A percentile compares a stretch with the other conserved stretches of the same genome.
phyloP scores from a whole-genome alignment of 805 yeast genomes.

The Phaffomyces opuntiae region DNA sequence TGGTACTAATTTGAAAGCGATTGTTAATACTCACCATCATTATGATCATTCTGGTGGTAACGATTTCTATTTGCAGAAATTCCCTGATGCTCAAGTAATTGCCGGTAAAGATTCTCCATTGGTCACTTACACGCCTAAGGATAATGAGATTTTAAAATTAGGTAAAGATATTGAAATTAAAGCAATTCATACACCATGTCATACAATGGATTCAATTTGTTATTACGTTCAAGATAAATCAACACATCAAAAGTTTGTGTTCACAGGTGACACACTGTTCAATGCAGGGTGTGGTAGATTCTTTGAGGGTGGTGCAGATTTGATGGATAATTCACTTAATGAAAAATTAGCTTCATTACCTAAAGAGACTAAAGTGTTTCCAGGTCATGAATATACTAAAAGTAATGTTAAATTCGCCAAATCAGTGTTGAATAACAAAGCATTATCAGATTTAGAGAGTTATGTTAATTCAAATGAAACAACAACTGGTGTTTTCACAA shows the following conservation, averaged over 20 bases:
- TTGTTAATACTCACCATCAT: conserved; percentile 96
- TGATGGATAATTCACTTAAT: conserved; percentile 73
- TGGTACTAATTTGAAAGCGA: conserved; percentile 42
- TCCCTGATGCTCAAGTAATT: conserved; percentile 53
- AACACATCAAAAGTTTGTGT: conserved; percentile 65
- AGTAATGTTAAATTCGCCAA: conserved; percentile 75
- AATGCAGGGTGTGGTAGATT: conserved; percentile 95
- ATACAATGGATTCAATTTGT: conserved; percentile 93
- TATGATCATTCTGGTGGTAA: conserved; percentile 94
- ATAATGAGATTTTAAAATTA: conserved; percentile 51
- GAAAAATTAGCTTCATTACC: conserved; percentile 55
- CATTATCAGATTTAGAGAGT: conserved; percentile 46
- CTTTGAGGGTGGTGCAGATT: conserved; percentile 80
- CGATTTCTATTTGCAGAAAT: conserved; percentile 24
- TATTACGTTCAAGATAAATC: conserved; percentile 60
- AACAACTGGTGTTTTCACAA: conserved; percentile 83
- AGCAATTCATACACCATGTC: conserved; percentile 95
- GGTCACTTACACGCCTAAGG: conserved; percentile 64
- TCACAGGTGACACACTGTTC: conserved; percentile 94
- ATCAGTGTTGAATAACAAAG: conserved; percentile 37
- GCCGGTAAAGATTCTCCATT: conserved; percentile 80
- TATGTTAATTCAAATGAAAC: conserved; percentile 50
- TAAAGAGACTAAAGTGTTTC: conserved; percentile 64
- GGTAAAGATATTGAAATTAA: conserved; percentile 59
- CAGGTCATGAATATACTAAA: conserved; percentile 95